phyloP scores from a whole-genome alignment of 495 filamentous ascomycete genomes.

The Aspergillus avenaceus region DNA sequence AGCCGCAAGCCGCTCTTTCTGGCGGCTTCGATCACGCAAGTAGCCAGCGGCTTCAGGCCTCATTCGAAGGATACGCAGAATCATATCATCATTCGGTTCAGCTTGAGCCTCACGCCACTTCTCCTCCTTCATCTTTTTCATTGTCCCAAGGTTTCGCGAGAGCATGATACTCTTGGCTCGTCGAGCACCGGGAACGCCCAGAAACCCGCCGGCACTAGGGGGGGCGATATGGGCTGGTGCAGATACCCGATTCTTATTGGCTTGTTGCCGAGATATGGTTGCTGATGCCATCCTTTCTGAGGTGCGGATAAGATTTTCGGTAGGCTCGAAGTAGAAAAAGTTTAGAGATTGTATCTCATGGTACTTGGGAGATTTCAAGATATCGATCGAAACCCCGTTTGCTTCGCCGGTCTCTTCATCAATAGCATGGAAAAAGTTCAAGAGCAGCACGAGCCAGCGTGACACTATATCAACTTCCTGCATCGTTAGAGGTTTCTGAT shows the following conservation, averaged over 20 bases:
- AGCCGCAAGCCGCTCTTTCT: slow-evolving; percentile 89
- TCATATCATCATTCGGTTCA: slow-evolving; percentile 98
- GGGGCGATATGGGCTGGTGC: slow-evolving; percentile 61
- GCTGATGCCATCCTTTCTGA: slow-evolving; percentile 93
- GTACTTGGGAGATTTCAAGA: slow-evolving; percentile 95
- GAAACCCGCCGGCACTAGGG: slow-evolving; percentile 58
- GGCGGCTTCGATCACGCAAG: slow-evolving; percentile 82
- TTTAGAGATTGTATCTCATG: slow-evolving; percentile 92
- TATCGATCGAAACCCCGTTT: slow-evolving; percentile 81
- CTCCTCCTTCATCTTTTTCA: slow-evolving; percentile 92
- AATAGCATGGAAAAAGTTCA: slow-evolving; percentile 90
- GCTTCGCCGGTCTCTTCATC: slow-evolving; percentile 84
- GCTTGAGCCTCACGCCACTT: slow-evolving; percentile 93
- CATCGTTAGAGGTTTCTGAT: slow-evolving; percentile 79
- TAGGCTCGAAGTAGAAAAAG: slow-evolving; percentile 97
- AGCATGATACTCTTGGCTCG: slow-evolving; percentile 94
- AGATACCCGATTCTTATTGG: slow-evolving; percentile 62
- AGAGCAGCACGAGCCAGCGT: slow-evolving; percentile 87
- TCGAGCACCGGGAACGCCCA: slow-evolving; percentile 65
- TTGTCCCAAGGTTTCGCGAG: slow-evolving; percentile 89
- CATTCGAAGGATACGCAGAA: slow-evolving; percentile 93
- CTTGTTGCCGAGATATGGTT: slow-evolving; percentile 72
- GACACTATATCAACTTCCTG: slow-evolving; percentile 94
- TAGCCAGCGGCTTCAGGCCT: slow-evolving; percentile 89
- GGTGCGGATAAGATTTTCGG: slow-evolving; percentile 85